Evolutionary conservation across 2,329 filamentous ascomycete species (phyloP).

Genomic region (Xylaria sp.): DNA sequence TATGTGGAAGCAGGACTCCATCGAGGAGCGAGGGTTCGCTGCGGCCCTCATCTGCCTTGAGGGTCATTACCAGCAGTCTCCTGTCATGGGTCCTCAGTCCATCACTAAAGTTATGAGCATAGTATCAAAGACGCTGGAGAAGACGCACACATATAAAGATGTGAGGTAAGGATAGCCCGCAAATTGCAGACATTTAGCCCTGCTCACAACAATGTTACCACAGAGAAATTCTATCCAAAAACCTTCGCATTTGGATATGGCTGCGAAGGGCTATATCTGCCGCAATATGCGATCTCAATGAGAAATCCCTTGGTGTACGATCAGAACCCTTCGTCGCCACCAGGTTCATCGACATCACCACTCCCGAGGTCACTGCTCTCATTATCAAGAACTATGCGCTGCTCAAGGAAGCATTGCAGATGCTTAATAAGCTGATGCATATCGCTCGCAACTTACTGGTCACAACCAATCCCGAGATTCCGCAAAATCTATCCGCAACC

Average conservation of each 20-base stretch:
- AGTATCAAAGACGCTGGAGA: constrained; percentile 69
- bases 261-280: constrained; percentile 69
- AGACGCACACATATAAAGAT: constrained; percentile 69
- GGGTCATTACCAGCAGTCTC: constrained; percentile 67
- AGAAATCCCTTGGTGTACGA: constrained; percentile 66
- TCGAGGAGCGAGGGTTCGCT: constrained; percentile 72
- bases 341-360: constrained; percentile 62
- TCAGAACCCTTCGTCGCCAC: constrained; percentile 64
- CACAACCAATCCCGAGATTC: constrained; percentile 71
- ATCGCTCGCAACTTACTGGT: constrained; percentile 73
- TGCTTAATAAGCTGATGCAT: constrained; percentile 74
- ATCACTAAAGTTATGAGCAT: constrained; percentile 65
- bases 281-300: constrained; percentile 69
- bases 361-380: constrained; percentile 69
- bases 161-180: constrained; percentile 59
- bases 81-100: constrained; percentile 67
- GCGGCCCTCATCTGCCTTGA: constrained; percentile 70
- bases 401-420: constrained; percentile 70
- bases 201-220: constrained; percentile 14
- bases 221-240: constrained; percentile 69
- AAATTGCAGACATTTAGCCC: neutral
- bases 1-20: constrained; percentile 57
- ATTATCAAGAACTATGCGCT: constrained; percentile 70
- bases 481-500: constrained; percentile 72
- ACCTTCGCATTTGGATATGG: constrained; percentile 74